Percentiles rank a stretch among this genome's conserved stretches.
These are phyloP conservation scores for Talaromyces sp. DNA, from an alignment of 2,329 filamentous ascomycete species.

Conservation along the genomic window DNA sequence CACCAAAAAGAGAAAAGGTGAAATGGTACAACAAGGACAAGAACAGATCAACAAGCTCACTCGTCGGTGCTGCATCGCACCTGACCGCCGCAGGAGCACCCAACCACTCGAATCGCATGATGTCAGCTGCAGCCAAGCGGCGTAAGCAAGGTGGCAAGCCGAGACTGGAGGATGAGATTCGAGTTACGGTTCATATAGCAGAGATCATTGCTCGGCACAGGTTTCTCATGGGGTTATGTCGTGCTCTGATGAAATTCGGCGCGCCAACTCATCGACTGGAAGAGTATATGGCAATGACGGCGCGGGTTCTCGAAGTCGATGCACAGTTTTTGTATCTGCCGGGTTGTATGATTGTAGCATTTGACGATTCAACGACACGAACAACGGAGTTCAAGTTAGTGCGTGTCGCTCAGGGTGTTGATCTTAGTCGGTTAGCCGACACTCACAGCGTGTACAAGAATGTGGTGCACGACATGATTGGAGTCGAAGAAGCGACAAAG, in stretches of 20 bases:
- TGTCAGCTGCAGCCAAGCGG: conserved; percentile 26
- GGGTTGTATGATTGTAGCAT: conserved; percentile 87
- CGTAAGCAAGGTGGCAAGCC: conserved; percentile 26
- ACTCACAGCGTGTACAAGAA: conserved; percentile 47
- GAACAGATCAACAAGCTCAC: conserved; percentile 39
- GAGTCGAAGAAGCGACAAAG: conserved; percentile 42
- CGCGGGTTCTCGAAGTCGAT: conserved; percentile 79
- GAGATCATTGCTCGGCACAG: conserved; percentile 74
- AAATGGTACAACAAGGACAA: conserved; percentile 46
- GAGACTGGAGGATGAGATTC: conserved; percentile 49
- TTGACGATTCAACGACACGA: conserved; percentile 55
- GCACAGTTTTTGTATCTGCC: conserved; percentile 86
- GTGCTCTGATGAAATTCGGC: conserved; percentile 82
- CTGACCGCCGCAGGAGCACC: conserved; percentile 35
- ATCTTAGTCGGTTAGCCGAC: conserved; percentile 43
- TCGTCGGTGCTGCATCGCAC: conserved; percentile 41
- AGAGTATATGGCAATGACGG: conserved; percentile 84
- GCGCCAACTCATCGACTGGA: conserved; percentile 88
- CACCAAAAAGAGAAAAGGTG: conserved; percentile 39
- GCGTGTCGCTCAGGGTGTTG: conserved; percentile 40
- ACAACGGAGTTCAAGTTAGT: conserved; percentile 46
- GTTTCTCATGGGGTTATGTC: conserved; percentile 81
- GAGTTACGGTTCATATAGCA: conserved; percentile 61
- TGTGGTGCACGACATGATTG: conserved; percentile 45
- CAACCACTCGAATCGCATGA: conserved; percentile 26